A percentile compares a stretch with the other conserved stretches of the same genome.
Evolutionary conservation across 192 early-diverging fungal species (phyloP).

Genomic region (Coemansia sp.): DNA sequence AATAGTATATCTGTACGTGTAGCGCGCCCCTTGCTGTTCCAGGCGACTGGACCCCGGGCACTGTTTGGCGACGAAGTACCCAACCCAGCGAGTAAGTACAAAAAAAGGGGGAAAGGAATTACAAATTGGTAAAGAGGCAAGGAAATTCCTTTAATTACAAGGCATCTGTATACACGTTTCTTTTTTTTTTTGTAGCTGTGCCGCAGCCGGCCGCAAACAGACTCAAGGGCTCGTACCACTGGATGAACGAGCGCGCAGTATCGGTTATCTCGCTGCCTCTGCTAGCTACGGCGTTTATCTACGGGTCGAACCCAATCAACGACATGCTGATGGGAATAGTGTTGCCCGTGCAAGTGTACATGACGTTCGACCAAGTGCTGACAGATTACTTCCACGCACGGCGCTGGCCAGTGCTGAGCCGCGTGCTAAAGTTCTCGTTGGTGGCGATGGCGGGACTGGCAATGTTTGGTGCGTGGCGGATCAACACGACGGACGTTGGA

Average conservation of each 20-base stretch:
- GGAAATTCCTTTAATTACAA: no score
- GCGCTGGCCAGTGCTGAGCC: constrained; percentile 63
- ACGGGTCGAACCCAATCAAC: constrained; percentile 85
- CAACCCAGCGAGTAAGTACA: constrained; percentile 34
- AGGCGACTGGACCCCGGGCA: constrained; percentile 17
- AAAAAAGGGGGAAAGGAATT: neutral
- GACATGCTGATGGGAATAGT: constrained; percentile 91
- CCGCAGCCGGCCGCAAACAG: constrained; percentile 60
- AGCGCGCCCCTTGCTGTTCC: constrained; percentile 33
- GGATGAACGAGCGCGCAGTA: constrained; percentile 93
- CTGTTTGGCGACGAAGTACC: constrained; percentile 54
- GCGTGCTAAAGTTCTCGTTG: constrained; percentile 66
- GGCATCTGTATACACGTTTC: no score
- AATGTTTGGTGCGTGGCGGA: constrained; percentile 86
- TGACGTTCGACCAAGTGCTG: constrained; percentile 77
- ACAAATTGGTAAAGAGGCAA: no score
- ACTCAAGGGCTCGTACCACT: constrained; percentile 92
- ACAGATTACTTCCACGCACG: constrained; percentile 86
- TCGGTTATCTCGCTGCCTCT: constrained; percentile 76
- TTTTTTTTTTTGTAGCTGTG: constrained; percentile 34
- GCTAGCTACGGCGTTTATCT: constrained; percentile 71
- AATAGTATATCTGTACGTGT: neutral
- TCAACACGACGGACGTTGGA: constrained; percentile 97
- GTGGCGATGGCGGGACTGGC: constrained; percentile 70
- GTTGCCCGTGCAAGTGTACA: constrained; percentile 88